Percentiles rank a stretch among this genome's conserved stretches.
phyloP scores from a whole-genome alignment of 2,329 filamentous ascomycete species.

The Alternaria sp. region DNA sequence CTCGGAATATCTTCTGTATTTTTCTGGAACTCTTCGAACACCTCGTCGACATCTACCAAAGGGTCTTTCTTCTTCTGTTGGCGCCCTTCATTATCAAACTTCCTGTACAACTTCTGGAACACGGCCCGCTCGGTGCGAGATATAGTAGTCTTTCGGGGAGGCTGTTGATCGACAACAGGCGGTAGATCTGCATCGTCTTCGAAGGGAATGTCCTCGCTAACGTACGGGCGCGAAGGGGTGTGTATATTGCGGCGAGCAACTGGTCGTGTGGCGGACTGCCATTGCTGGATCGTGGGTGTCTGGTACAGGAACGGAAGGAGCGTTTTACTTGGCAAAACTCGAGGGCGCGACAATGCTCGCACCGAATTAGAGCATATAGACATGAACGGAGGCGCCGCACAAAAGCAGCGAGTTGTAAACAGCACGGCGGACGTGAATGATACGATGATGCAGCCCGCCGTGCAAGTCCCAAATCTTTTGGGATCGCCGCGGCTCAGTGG shows the following conservation, averaged over 20 bases:
- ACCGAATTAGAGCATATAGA: conserved; percentile 38
- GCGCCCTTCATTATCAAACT: conserved; percentile 26
- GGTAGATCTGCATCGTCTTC: conserved; percentile 14
- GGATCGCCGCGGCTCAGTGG: background rate
- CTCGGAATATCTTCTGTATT: background rate
- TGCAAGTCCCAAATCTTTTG: conserved; percentile 10
- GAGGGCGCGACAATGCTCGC: conserved; percentile 43
- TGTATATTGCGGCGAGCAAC: conserved; percentile 29
- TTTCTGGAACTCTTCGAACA: conserved; percentile 23
- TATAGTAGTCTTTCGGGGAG: conserved; percentile 40
- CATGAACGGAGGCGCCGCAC: conserved; percentile 26
- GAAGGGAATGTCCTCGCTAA: conserved; percentile 20
- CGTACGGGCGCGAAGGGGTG: conserved; percentile 24
- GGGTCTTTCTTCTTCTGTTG: conserved; percentile 20
- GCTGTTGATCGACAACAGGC: conserved; percentile 25
- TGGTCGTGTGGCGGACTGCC: conserved; percentile 26
- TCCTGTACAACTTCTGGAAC: conserved; percentile 45
- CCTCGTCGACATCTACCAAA: conserved; percentile 31
- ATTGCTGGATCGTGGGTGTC: conserved; percentile 66
- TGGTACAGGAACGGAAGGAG: conserved; percentile 74
- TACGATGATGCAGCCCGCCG: background rate
- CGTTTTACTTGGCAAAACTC: conserved; percentile 45
- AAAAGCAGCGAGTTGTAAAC: background rate
- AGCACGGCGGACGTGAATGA: background rate
- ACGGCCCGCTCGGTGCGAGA: conserved; percentile 44